phyloP scores from a whole-genome alignment of 441 rosid genomes.

The Hura crepitans region DNA sequence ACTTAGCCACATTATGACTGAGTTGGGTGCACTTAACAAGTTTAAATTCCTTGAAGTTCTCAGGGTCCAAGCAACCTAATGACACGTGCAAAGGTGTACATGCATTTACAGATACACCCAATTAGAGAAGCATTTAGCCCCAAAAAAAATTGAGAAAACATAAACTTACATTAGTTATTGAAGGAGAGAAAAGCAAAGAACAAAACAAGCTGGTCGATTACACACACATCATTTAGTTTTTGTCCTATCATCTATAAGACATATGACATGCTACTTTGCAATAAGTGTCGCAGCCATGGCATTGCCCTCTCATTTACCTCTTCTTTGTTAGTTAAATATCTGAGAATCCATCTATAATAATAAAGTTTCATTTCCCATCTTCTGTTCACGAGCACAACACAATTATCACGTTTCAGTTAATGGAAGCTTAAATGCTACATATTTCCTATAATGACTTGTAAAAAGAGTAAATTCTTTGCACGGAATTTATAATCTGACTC shows the following conservation, averaged over 20 bases:
- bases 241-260: not conserved
- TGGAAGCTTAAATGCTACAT: not conserved
- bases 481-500: not conserved
- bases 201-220: not conserved
- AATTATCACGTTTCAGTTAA: not conserved
- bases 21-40: constrained; percentile 67
- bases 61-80: constrained; percentile 73
- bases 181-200: not conserved
- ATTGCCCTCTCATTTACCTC: not conserved
- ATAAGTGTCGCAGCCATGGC: not conserved
- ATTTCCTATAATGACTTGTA: not conserved
- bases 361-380: not conserved
- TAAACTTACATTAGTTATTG: not conserved
- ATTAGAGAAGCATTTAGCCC: not conserved
- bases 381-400: not conserved
- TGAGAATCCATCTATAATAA: not conserved
- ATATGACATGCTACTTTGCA: not conserved
- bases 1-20: constrained; percentile 93
- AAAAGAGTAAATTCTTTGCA: not conserved
- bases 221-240: not conserved
- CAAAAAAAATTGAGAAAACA: not conserved
- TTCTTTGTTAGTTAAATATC: not conserved
- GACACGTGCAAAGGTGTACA: not conserved
- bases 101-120: not conserved
- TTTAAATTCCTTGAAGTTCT: constrained; percentile 81